Evolutionary conservation across 2,329 filamentous ascomycete genomes (phyloP), one percentile per base, ranked within the genome.

Genomic region (Juglanconis sp.): DNA sequence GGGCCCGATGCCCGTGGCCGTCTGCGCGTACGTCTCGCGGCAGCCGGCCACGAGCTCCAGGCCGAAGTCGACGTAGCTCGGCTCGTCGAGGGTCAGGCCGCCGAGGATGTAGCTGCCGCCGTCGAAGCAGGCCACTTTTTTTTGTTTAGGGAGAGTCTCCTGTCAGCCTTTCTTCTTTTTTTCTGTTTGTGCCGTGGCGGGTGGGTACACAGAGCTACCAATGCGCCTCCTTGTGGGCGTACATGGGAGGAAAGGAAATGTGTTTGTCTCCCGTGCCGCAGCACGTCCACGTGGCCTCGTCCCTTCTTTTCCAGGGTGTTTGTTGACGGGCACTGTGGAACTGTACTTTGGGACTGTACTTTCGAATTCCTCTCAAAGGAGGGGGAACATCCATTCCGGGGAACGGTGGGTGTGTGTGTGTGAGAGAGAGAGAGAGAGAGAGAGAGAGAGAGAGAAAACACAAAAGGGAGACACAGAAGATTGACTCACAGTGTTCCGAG

Each of bases 61-160:
- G 11, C 92, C 92, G 65, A 91, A 92, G 52, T 91, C 76, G 56
- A 89, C 79, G 73, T 94, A 93, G 24, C 86, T 81, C 49, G 85
- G 77, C 53, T 84, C 76, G 51, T 81, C 74, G 42, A 96, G 83
- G 1, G 88, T 84, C 31, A 89, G 81, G 4, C 91, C 92, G 30
- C 88, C 92, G 17, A 96, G 84, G 67, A 96, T 87, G 75, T 96
- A 92, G 73, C 88, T 96, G 15, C 92, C 92, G 38, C 90, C 92
- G 59, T 89, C 85, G 69, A 96, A 96, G 73, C 91, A 95, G 40
- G 89, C 89, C 61, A 96, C 81, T 84, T 24, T 24, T 24, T 24
- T 24, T 24, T 1, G 17, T 24, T 24, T 1, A 24, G 57, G 79
- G 71, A 30, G 72, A 79, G 13, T 50, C 67, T 65, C 36, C 77